phyloP scores from a whole-genome alignment of 179 eudicot genomes.

The Camellia oleifera region DNA sequence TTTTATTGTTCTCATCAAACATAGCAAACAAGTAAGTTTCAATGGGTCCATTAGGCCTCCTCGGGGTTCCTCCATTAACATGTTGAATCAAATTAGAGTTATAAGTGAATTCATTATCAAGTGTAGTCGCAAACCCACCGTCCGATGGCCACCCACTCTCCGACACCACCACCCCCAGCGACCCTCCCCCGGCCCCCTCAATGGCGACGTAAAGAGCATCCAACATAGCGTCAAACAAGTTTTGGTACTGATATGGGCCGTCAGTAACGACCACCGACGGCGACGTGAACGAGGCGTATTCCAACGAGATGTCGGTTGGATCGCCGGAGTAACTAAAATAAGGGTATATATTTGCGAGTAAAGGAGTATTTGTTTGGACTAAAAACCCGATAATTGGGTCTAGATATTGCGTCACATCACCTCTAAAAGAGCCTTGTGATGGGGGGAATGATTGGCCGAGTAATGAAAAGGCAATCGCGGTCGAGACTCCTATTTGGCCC shows the following conservation, averaged over 20 bases:
- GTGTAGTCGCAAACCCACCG: slow-evolving; percentile 24
- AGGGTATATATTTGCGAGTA: slow-evolving; percentile 28
- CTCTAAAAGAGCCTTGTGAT: slow-evolving; percentile 20
- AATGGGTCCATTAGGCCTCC: slow-evolving; percentile 16
- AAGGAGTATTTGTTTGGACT: slow-evolving; percentile 1
- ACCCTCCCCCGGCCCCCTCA: slow-evolving; percentile 19
- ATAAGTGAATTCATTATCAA: slow-evolving; percentile 31
- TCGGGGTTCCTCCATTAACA: slow-evolving; percentile 30
- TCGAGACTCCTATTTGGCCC: slow-evolving; percentile 30
- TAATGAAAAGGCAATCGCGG: slow-evolving; percentile 25
- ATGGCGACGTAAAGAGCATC: slow-evolving; percentile 30
- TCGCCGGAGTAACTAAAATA: slow-evolving; percentile 21
- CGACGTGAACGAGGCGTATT: slow-evolving; percentile 27
- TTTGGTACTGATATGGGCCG: slow-evolving; percentile 6
- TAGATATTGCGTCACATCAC: slow-evolving; percentile 3
- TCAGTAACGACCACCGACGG: slow-evolving; percentile 20
- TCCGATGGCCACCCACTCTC: slow-evolving; percentile 55
- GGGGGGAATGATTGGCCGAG: slow-evolving; percentile 27
- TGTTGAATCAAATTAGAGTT: slow-evolving; percentile 29
- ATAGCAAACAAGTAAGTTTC: slow-evolving; percentile 22
- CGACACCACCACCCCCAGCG: slow-evolving; percentile 26
- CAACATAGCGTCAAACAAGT: slow-evolving; percentile 34
- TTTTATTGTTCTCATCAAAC: slow-evolving; percentile 22
- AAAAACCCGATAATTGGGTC: slow-evolving; percentile 26
- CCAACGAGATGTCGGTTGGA: slow-evolving; percentile 11